Evolutionary conservation across 1,284 basidiomycete species (phyloP).

Genomic region (Leccinum variabile): DNA sequence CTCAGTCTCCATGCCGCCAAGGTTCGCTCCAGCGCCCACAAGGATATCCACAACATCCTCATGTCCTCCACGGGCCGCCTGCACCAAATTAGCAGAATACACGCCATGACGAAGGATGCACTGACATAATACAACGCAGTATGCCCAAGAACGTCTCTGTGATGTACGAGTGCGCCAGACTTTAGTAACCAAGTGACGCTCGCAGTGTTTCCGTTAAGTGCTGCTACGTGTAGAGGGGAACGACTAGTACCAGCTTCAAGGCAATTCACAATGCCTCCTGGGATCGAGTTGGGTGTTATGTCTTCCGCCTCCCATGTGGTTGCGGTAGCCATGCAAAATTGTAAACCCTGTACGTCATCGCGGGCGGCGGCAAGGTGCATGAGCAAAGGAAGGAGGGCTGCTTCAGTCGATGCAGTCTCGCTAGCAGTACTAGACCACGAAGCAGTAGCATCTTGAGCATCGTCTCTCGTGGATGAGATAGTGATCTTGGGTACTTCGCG

Average conservation of each 20-base stretch:
- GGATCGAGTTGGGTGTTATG: conserved; percentile 38
- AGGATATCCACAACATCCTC: conserved; percentile 62
- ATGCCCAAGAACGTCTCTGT: conserved; percentile 76
- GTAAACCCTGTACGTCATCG: conserved; percentile 62
- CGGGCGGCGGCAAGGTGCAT: conserved; percentile 74
- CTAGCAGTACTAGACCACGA: conserved; percentile 77
- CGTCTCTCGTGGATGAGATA: conserved; percentile 39
- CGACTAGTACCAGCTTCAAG: conserved; percentile 67
- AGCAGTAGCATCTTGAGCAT: conserved; percentile 55
- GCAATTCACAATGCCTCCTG: conserved; percentile 70
- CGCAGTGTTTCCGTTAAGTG: conserved; percentile 61
- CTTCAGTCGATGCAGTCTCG: conserved; percentile 66
- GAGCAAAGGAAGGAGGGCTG: conserved; percentile 70
- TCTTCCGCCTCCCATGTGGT: conserved; percentile 32
- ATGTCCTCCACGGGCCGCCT: conserved; percentile 73
- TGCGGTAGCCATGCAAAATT: conserved; percentile 52
- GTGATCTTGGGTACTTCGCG: conserved; percentile 44
- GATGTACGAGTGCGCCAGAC: conserved; percentile 85
- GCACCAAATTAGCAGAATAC: conserved; percentile 1
- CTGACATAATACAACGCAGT: conserved; percentile 80
- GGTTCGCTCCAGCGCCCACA: conserved; percentile 73
- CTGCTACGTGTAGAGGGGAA: conserved; percentile 80
- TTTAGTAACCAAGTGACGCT: conserved; percentile 65
- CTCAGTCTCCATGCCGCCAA: conserved; percentile 66
- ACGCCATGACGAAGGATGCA: conserved; percentile 9